Percentiles rank a stretch among this genome's conserved stretches.
Evolutionary conservation across 495 filamentous ascomycete genomes (phyloP).

Genomic region (Penicillium roqueforti): DNA sequence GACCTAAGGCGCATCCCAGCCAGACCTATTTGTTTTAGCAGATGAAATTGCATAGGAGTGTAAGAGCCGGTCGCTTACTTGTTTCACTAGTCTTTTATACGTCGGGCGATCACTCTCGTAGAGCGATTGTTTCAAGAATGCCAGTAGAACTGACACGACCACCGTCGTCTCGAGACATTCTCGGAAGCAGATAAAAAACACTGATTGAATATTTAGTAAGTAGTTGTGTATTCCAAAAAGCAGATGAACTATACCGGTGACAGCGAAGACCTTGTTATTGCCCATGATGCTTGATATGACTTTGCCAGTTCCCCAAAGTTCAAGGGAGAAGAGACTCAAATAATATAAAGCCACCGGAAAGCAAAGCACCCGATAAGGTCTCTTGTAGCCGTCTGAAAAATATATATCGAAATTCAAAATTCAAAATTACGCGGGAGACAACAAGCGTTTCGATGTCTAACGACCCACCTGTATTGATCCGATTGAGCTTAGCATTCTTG

Average conservation of each 20-base stretch:
- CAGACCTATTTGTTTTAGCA: slow-evolving; percentile 55
- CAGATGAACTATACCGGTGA: background rate
- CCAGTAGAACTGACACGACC: slow-evolving; percentile 76
- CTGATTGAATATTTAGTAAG: slow-evolving; percentile 16
- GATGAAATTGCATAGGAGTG: background rate
- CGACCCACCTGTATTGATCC: background rate
- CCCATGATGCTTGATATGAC: slow-evolving; percentile 6
- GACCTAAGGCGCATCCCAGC: slow-evolving; percentile 59
- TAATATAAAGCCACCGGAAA: background rate
- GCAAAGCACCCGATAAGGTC: background rate
- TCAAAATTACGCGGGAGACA: background rate
- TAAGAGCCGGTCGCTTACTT: slow-evolving; percentile 47
- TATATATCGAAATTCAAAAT: background rate
- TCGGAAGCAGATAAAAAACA: slow-evolving; percentile 85
- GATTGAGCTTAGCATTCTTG: background rate
- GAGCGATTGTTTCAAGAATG: slow-evolving; percentile 76
- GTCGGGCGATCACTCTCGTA: slow-evolving; percentile 50
- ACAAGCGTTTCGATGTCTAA: no score
- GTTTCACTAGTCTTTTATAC: slow-evolving; percentile 66
- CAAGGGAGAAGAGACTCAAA: background rate
- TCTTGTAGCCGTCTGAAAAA: no score
- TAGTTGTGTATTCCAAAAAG: background rate
- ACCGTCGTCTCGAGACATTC: slow-evolving; percentile 78
- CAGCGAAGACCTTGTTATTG: slow-evolving; percentile 6
- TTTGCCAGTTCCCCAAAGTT: background rate